Evolutionary conservation across 1,284 basidiomycete species (phyloP).

Genomic region (Peniophora sp.): DNA sequence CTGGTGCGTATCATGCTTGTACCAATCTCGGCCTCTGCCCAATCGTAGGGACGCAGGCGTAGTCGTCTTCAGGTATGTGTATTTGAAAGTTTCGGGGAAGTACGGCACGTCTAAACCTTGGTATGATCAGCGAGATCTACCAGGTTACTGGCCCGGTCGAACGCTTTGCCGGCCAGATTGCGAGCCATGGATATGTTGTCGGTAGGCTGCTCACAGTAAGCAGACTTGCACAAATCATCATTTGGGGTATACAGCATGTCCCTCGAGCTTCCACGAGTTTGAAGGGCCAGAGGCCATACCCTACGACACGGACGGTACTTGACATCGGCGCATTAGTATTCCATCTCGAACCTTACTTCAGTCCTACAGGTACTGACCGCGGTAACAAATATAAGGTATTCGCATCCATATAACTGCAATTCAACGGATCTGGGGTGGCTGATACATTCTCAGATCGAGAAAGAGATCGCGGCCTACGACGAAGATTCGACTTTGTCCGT

Average conservation of each 20-base stretch:
- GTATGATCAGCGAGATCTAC: constrained; percentile 62
- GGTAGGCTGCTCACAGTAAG: constrained; percentile 32
- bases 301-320: constrained; percentile 76
- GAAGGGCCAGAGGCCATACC: constrained; percentile 80
- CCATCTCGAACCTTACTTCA: constrained; percentile 6
- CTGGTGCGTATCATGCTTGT: constrained; percentile 36
- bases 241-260: constrained; percentile 45
- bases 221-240: not conserved
- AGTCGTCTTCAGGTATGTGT: constrained; percentile 65
- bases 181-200: constrained; percentile 79
- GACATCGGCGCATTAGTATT: constrained; percentile 1
- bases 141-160: constrained; percentile 84
- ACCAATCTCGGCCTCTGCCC: constrained; percentile 10
- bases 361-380: constrained; percentile 57
- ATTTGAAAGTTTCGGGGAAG: too few relatives aligned
- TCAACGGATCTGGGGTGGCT: too few relatives aligned
- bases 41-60: constrained; percentile 46
- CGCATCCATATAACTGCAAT: too few relatives aligned
- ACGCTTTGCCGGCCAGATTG: constrained; percentile 87
- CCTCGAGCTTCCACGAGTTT: constrained; percentile 86
- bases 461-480: constrained; percentile 76
- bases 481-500: constrained; percentile 77
- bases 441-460: constrained; percentile 83
- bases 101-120: not conserved
- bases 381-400: constrained; percentile 86